These are phyloP conservation scores for Rhizopogon roseolus DNA, from an alignment of 768 basidiomycete species.

Conservation along the genomic window DNA sequence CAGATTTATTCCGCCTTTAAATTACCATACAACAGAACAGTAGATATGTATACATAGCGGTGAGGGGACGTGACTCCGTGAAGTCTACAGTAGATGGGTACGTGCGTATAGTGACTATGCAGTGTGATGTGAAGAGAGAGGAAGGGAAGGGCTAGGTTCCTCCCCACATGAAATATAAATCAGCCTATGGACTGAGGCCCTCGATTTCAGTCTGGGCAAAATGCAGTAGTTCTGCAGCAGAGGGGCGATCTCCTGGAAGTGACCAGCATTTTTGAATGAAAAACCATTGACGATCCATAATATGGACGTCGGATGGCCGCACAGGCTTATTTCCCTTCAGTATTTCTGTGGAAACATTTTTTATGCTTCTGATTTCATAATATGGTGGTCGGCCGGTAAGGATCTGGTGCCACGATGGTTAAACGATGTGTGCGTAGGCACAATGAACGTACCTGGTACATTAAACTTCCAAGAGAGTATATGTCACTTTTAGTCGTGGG, in stretches of 20 bases:
- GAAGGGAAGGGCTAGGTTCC: background rate
- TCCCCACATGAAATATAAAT: background rate
- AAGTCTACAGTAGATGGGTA: background rate
- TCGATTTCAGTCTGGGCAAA: background rate
- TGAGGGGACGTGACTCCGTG: background rate
- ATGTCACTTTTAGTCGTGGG: slow-evolving; percentile 1
- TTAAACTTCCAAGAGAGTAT: slow-evolving; percentile 1
- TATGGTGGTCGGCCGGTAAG: slow-evolving; percentile 3
- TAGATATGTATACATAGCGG: no score
- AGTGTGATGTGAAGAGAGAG: no score
- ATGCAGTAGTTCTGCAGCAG: background rate
- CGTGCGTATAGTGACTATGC: no score
- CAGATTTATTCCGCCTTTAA: no score
- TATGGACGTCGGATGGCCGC: background rate
- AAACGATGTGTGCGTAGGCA: background rate
- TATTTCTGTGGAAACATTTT: background rate
- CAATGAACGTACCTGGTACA: slow-evolving; percentile 5
- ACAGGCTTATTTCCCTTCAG: background rate
- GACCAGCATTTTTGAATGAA: slow-evolving; percentile 8
- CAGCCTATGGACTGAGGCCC: background rate
- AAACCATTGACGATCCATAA: background rate
- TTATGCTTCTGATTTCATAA: background rate
- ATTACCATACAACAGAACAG: no score
- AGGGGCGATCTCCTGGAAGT: background rate
- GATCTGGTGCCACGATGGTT: background rate